Base-by-base conservation (phyloP, 148 eudicot genomes). In the Camellia japonica region DNA sequence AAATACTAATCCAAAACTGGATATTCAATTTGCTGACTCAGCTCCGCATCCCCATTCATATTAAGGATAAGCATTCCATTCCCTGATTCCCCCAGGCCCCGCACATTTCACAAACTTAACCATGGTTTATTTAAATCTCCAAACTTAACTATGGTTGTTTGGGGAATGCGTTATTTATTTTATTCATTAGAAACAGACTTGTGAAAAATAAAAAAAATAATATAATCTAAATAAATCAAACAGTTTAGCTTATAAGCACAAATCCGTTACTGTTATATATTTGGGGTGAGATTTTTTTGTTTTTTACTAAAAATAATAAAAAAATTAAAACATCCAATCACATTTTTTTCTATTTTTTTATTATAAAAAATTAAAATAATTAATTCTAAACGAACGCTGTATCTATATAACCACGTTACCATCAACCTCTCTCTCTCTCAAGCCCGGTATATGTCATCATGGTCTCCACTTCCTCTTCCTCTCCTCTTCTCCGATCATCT, bases 401-500 rank as follows among this genome's bases (percentile, higher is more conserved):
- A 10, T 14, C 61, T 14, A 49, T 49, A 49, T 49, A 14, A 58
- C 3, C 38, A 30, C 38, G 38, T 30, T 30, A 30, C 38, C 38
- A 30, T 30, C 38, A 30, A 1, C 38, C 61, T 1, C 12, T 1
- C 14, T 1, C 61, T 9, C 6, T 13, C 7, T 51, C 42, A 10
- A 43, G 7, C 74, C 14, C 5, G 7, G 47, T n/a, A 71, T 14
- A 52, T 44, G 47, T 19, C 23, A 71, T 55, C 23, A 84, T 76
- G 83, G 43, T 84, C 73, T 62, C 78, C 13, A 6, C 76, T 15
- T 4, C 67, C 2, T n/a, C 80, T 13, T 46, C 59, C 30, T 65
- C 86, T 12, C 74, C 62, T 3, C 19, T 84, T 6, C 52, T 76
- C 73, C 77, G 69, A 51, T 18, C 86, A 69, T 76, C 82, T 0